Conservation (phyloP, 2,329 filamentous ascomycete genomes). For the Orbilia brochopaga region DNA sequence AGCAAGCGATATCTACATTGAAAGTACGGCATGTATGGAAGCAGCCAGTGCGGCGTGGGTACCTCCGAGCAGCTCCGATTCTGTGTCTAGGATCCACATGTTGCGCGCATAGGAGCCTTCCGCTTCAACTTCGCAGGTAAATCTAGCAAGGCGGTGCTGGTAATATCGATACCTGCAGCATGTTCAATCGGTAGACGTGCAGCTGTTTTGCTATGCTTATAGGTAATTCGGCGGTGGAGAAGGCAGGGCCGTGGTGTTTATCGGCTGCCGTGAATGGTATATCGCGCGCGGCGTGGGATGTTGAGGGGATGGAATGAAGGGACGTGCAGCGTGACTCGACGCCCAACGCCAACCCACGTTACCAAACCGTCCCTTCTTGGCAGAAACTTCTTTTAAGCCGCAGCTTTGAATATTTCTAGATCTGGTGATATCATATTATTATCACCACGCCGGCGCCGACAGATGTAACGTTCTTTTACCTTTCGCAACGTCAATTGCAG, state of each 20-base stretch:
- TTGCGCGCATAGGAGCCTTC: neutral
- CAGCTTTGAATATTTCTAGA: neutral
- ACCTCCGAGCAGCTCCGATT: conserved; percentile 38
- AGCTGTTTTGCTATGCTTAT: neutral
- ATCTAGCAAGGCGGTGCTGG: neutral
- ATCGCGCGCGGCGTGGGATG: conserved; percentile 9
- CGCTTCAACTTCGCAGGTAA: too few relatives aligned
- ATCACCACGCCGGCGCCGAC: neutral
- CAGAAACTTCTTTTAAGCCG: conserved; percentile 16
- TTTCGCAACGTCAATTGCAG: neutral
- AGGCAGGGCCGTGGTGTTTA: neutral
- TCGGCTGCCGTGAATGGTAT: neutral
- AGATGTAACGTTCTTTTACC: neutral
- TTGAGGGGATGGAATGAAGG: conserved; percentile 1
- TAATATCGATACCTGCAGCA: neutral
- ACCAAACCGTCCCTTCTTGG: conserved; percentile 14
- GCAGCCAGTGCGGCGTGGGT: neutral
- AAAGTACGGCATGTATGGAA: neutral
- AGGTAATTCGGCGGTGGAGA: too few relatives aligned
- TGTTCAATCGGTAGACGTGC: neutral
- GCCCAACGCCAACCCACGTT: conserved; percentile 48
- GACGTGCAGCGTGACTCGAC: conserved; percentile 37
- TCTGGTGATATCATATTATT: neutral
- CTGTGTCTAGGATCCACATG: conserved; percentile 49
- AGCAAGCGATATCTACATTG: conserved; percentile 7